A percentile compares a stretch with the other conserved stretches of the same genome.
Evolutionary conservation across 2,329 filamentous ascomycete genomes (phyloP).

Genomic region (Teratosphaeriaceae sp.): DNA sequence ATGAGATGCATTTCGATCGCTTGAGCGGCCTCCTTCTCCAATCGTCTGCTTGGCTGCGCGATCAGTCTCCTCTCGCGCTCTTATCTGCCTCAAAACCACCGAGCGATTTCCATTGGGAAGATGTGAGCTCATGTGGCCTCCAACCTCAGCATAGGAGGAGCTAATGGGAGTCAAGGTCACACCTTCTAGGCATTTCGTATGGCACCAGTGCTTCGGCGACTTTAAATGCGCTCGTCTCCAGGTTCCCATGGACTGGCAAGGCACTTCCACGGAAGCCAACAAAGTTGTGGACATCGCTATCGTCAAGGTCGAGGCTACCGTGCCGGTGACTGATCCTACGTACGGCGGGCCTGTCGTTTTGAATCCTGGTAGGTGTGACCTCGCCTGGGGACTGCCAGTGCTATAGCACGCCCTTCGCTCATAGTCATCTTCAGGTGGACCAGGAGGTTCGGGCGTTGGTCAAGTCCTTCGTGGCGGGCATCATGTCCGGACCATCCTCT

Average conservation of each 20-base stretch:
- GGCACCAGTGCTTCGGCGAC: constrained; percentile 34
- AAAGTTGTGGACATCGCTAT: constrained; percentile 37
- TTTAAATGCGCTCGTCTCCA: constrained; percentile 44
- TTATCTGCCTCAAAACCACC: too few species aligned
- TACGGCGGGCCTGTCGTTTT: constrained; percentile 43
- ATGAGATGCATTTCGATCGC: too few species aligned
- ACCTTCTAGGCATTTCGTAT: constrained; percentile 9
- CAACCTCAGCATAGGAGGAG: background rate
- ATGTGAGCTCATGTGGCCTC: background rate
- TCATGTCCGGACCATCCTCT: constrained; percentile 33
- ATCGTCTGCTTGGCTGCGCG: too few species aligned
- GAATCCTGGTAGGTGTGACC: constrained; percentile 39
- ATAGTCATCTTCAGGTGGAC: too few species aligned
- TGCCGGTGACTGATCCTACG: constrained; percentile 33
- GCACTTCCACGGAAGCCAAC: constrained; percentile 24
- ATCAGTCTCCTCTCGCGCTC: too few species aligned
- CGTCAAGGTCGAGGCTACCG: constrained; percentile 38
- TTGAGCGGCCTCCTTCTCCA: too few species aligned
- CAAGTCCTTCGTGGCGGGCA: constrained; percentile 29
- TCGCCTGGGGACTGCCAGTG: too few species aligned
- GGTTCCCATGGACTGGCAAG: constrained; percentile 42
- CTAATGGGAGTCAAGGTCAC: constrained; percentile 3
- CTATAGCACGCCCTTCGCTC: too few species aligned
- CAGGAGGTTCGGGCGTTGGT: constrained; percentile 37
- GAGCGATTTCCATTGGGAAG: constrained; percentile 1